phyloP scores from a whole-genome alignment of 192 early-diverging fungal species.

The Kappamyces sp. region DNA sequence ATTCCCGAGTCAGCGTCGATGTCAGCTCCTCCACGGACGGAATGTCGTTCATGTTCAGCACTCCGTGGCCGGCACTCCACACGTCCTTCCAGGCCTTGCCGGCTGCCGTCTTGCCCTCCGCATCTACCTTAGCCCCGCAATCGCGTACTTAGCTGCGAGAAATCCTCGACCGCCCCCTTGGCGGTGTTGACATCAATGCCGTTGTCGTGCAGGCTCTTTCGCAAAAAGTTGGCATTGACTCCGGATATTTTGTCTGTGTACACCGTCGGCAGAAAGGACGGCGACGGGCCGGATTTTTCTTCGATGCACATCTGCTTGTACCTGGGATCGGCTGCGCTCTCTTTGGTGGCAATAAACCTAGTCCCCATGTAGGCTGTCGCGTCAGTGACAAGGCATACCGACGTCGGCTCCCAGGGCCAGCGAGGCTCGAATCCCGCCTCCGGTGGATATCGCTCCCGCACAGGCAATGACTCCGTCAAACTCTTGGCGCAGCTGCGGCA shows the following conservation, averaged over 20 bases:
- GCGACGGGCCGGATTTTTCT: slow-evolving; percentile 17
- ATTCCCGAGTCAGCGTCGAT: slow-evolving; percentile 15
- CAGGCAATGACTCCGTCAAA: slow-evolving; percentile 19
- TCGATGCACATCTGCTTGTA: slow-evolving; percentile 28
- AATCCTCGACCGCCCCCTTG: slow-evolving; percentile 16
- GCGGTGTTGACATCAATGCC: slow-evolving; percentile 15
- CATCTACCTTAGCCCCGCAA: not conserved
- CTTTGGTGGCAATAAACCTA: slow-evolving; percentile 26
- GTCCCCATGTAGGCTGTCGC: slow-evolving; percentile 21
- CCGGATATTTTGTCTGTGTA: slow-evolving; percentile 29
- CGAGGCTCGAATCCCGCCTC: slow-evolving; percentile 19
- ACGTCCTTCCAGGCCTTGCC: slow-evolving; percentile 26
- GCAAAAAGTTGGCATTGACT: slow-evolving; percentile 26
- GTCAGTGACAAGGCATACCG: not conserved
- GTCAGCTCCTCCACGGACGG: slow-evolving; percentile 15
- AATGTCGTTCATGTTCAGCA: slow-evolving; percentile 23
- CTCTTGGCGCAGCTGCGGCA: slow-evolving; percentile 17
- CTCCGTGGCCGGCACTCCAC: slow-evolving; percentile 26
- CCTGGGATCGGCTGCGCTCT: slow-evolving; percentile 10
- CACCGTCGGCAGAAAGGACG: slow-evolving; percentile 19
- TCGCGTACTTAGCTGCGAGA: slow-evolving; percentile 16
- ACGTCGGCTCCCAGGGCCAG: slow-evolving; percentile 25
- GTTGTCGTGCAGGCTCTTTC: not conserved
- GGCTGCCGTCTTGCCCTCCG: slow-evolving; percentile 8
- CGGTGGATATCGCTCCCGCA: slow-evolving; percentile 23